Evolutionary conservation across 1,284 basidiomycete genomes (phyloP), one percentile per base, ranked within the genome.

Genomic region (Clitocybe nebularis): DNA sequence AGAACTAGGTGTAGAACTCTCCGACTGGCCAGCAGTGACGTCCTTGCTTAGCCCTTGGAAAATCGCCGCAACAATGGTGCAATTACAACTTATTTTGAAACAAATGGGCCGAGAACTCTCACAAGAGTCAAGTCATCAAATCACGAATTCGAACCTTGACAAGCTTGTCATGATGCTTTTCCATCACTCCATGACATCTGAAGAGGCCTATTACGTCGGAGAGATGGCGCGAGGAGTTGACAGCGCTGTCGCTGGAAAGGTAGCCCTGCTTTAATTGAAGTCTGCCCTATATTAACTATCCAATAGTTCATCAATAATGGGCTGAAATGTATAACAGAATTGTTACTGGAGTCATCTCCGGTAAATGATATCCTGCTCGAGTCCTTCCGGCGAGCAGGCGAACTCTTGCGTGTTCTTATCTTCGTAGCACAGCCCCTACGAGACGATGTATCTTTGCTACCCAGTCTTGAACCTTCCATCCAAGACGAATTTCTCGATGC

Each of bases 11-110:
- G 64, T 75, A n/a, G 75, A 76, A 26, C 63, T 76, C 13, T 72
- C 74, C 17, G 75, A 77, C 34, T 83, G 80, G 72, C 73, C 77
- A 10, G 68, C 75, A 42, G 73, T 81, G 4, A 77, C 77, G 0
- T 78, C 74, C 16, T 67, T 82, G 26, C 68, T 89, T 17, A 88
- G 83, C 47, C 87, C 86, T 0, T 90, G 87, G 85, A 85, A 85
- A 55, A 75, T 89, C 24, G 78, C 82, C 11, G 84, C 83, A 1
- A 88, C 88, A 0, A 80, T 83, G 1, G 80, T 89, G 42, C 81
- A 89, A 53, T 73, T 89, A 46, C 81, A 87, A 40, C 76, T 89
- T 30, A 76, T 81, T 21, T 67, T 89, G 42, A 76, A 82, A 55
- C 83, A 86, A 52, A 66, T 89, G 50, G 81, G 80, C 23, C 73